Base-by-base conservation (phyloP, 306 rosid genomes). In the Acmispon strigosus region DNA sequence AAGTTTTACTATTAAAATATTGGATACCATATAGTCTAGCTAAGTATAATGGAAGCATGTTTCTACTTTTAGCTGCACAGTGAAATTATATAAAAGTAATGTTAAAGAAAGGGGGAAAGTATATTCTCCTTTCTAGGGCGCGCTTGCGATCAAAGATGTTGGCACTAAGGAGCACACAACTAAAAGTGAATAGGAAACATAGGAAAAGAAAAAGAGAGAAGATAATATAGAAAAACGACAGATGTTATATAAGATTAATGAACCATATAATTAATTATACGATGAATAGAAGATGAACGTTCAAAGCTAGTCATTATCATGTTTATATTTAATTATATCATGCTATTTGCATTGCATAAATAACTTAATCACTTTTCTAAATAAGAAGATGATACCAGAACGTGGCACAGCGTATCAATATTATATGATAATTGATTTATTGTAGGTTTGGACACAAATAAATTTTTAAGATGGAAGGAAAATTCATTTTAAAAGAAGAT, bases 301-400 rank as follows among this genome's bases (percentile, higher is more conserved):
- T 62, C 56, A 80, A 80, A 74, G 73, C 64, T 7, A 37, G 55
- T 60, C 80, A 69, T 24, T 14, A 75, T 75, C n/a, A n/a, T n/a
- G n/a, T n/a, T n/a, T n/a, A n/a, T n/a, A n/a, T n/a, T n/a, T n/a
- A n/a, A n/a, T n/a, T n/a, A n/a, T n/a, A n/a, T 68, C 32, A 73
- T 79, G 75, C 10, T 42, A 66, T 52, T 2, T 57, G 11, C 52
- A 12, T 13, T 42, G 34, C 62, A 32, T 71, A 10, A 42, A 62
- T 45, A 62, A 34, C 34, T 15, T 68, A 8, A 42, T 29, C 34
- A 12, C 68, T 54, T 74, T 52, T 53, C 2, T 0, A 44, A 61
- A 45, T 34, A 65, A 42, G 12, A 43, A 20, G 22, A 68, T 12
- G 4, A 53, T 53, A 56, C 51, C 50, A 43, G 9, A 72, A 74